These are phyloP conservation scores for Amniculicola lignicola DNA, from an alignment of 495 filamentous ascomycete genomes.

Conservation along the genomic window DNA sequence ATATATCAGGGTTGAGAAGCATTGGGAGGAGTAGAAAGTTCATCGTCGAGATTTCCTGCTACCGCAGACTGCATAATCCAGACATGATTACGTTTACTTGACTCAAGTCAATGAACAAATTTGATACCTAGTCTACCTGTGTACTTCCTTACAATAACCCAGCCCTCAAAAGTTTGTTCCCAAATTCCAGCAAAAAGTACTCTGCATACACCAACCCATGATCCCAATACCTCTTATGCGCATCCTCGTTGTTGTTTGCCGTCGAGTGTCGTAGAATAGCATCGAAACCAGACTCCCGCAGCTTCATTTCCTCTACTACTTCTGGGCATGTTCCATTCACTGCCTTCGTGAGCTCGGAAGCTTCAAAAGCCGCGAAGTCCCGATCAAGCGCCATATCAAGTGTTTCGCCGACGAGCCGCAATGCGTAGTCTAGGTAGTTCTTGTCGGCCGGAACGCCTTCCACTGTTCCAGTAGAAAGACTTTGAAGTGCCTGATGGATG, in stretches of 20 bases:
- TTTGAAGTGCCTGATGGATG: constrained; percentile 17
- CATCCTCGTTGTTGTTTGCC: constrained; percentile 24
- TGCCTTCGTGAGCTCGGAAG: neutral
- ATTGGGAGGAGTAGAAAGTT: too few species aligned
- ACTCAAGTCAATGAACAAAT: too few species aligned
- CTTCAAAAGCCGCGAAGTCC: constrained; percentile 14
- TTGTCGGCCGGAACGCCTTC: neutral
- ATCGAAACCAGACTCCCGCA: constrained; percentile 20
- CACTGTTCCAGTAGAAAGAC: too few species aligned
- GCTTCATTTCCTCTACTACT: neutral
- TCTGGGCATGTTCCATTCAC: neutral
- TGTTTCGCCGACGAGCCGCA: constrained; percentile 11
- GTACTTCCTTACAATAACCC: constrained; percentile 17
- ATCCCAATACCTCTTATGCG: constrained; percentile 19
- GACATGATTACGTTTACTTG: too few species aligned
- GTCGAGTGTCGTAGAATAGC: constrained; percentile 22
- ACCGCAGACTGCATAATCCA: too few species aligned
- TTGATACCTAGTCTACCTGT: too few species aligned
- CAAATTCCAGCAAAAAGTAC: constrained; percentile 24
- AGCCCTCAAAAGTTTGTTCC: constrained; percentile 19
- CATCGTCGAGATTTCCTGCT: too few species aligned
- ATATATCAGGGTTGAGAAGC: too few species aligned
- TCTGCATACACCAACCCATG: constrained; percentile 24
- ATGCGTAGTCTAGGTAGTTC: constrained; percentile 8
- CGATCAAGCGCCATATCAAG: constrained; percentile 21